Conservation (phyloP, 2,329 filamentous ascomycete species). For the Trichoderma harzianum region DNA sequence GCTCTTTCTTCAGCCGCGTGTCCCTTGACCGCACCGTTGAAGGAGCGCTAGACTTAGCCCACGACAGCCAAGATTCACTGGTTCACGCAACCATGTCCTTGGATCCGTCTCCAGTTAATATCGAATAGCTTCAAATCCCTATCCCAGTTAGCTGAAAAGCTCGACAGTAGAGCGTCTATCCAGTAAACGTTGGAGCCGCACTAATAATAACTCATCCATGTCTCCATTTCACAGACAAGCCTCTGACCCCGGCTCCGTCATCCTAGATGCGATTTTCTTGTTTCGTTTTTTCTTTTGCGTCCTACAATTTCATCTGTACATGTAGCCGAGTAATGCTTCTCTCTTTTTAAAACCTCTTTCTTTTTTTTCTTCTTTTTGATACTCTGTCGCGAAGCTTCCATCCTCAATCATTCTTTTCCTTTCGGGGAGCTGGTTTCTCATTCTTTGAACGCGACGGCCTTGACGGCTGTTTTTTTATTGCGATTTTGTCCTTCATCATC, state of each 20-base stretch:
- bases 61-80: background rate
- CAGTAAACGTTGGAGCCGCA: background rate
- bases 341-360: background rate
- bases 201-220: conserved; percentile 4
- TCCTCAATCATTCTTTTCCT: background rate
- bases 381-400: background rate
- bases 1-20: background rate
- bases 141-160: background rate
- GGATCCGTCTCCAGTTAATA: background rate
- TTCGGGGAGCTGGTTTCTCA: conserved; percentile 9
- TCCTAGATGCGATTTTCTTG: background rate
- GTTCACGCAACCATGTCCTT: background rate
- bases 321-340: background rate
- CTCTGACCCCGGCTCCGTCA: conserved; percentile 10
- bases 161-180: background rate
- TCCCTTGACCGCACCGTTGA: background rate
- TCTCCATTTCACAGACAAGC: background rate
- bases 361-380: background rate
- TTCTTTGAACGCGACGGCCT: background rate
- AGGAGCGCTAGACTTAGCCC: background rate
- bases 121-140: background rate
- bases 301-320: background rate
- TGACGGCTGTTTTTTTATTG: conserved; percentile 6
- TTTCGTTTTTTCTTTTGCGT: background rate
- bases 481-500: background rate